Conservation (phyloP, 2,329 filamentous ascomycete species). For the Fusarium staphyleae region DNA sequence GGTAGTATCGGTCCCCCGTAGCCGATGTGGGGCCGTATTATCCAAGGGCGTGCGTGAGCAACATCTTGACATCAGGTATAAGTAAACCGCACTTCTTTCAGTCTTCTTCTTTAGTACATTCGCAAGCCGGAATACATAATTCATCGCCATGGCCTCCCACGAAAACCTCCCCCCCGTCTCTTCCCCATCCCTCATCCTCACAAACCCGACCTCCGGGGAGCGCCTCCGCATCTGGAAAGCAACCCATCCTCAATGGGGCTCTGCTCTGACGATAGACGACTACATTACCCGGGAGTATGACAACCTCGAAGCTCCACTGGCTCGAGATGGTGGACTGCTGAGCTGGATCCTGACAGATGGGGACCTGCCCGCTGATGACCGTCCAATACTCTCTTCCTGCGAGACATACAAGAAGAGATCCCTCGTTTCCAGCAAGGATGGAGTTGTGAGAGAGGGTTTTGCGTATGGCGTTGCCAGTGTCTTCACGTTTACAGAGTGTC, state of each 20-base stretch:
- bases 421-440: constrained; percentile 51
- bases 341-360: constrained; percentile 69
- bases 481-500: constrained; percentile 72
- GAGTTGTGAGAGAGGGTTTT: constrained; percentile 58
- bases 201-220: constrained; percentile 64
- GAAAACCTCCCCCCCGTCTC: constrained; percentile 34
- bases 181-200: constrained; percentile 50
- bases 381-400: constrained; percentile 68
- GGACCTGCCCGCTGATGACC: constrained; percentile 47
- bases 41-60: constrained; percentile 14
- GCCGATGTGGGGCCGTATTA: constrained; percentile 12
- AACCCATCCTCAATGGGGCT: constrained; percentile 66
- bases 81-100: background rate
- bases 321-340: constrained; percentile 64
- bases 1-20: constrained; percentile 16
- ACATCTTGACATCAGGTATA: constrained; percentile 7
- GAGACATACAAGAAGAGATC: constrained; percentile 69
- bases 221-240: constrained; percentile 60
- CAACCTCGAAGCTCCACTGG: constrained; percentile 64
- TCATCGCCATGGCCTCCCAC: constrained; percentile 28
- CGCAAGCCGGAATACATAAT: background rate
- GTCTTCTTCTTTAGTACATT: background rate
- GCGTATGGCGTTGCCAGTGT: constrained; percentile 82
- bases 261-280: constrained; percentile 58
- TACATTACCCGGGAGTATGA: constrained; percentile 68